Base-by-base conservation (phyloP, 495 filamentous ascomycete genomes). In the Xylaria castorea region DNA sequence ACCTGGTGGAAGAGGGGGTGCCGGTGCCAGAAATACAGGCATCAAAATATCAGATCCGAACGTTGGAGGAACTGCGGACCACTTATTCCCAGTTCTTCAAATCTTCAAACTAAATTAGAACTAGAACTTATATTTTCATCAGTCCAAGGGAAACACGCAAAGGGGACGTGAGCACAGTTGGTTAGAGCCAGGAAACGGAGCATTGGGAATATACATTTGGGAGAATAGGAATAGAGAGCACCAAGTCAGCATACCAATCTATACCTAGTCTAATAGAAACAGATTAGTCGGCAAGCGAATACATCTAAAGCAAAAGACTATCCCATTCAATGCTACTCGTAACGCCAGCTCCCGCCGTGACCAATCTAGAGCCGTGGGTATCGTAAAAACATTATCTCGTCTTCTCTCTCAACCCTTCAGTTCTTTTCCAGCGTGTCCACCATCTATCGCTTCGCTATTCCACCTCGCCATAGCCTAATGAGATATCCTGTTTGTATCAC, bases 1-100 rank as follows among this genome's bases (percentile, higher is more conserved):
- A 98, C 79, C 84, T 97, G n/a, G 87, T 98, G 0, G 95, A 97
- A 75, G 87, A 91, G 12, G 87, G 83, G 1, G 80, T 92, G 50
- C 83, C 86, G 32, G 75, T 84, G 20, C 94, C 94, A 0, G 77
- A 77, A 36, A 83, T 82, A 5, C 88, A 82, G 58, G 91, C 90
- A 11, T 89, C 89, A 50, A 87, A 91, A 72, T 89, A 91, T 77
- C 87, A 91, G 76, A 90, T 98, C 72, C 83, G 85, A 38, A 86
- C 87, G 71, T 83, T 98, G 34, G 87, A 93, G 71, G 92, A 97
- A 75, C 81, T 98, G 68, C 85, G 92, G 60, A 78, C 80, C 0
- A 80, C 90, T 50, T 97, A 95, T 76, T 93, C 94, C 0, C 87
- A 93, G 68, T 87, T 95, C 75, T 97, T 97, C 86, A 93, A 88